These are phyloP conservation scores for Brasenia schreberi DNA, from an alignment of 164 flowering plant genomes.

Conservation along the genomic window DNA sequence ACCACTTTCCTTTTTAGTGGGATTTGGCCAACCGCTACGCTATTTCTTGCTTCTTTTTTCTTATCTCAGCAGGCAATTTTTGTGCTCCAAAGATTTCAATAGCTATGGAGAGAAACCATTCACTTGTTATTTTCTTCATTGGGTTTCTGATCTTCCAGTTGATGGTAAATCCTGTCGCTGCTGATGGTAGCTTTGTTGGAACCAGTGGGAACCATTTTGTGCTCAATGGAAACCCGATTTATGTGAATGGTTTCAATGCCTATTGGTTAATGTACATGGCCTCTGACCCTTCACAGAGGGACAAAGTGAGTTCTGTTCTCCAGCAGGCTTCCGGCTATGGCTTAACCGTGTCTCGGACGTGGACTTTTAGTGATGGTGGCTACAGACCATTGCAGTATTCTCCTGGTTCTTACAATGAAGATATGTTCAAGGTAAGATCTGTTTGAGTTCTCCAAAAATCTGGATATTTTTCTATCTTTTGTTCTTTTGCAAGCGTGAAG, in stretches of 20 bases:
- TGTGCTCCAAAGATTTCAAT: not conserved
- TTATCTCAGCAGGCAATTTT: not conserved
- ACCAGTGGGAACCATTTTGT: conserved; percentile 15
- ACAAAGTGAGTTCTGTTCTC: conserved; percentile 23
- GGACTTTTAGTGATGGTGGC: conserved; percentile 62
- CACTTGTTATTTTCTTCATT: not conserved
- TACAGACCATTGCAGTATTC: conserved; percentile 27
- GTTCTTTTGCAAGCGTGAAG: not conserved
- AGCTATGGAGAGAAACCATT: not conserved
- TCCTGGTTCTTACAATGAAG: conserved; percentile 40
- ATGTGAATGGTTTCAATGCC: conserved; percentile 18
- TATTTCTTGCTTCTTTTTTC: no score
- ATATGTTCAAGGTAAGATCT: conserved; percentile 30
- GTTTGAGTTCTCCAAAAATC: not conserved
- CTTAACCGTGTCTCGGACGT: conserved; percentile 37
- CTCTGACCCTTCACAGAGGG: conserved; percentile 22
- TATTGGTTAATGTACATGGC: conserved; percentile 39
- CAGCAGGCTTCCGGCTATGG: conserved; percentile 29
- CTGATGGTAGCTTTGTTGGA: conserved; percentile 2
- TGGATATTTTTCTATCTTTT: not conserved
- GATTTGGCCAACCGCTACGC: no score
- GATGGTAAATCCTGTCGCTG: not conserved
- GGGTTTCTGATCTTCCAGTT: conserved; percentile 1
- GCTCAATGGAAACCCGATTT: conserved; percentile 10
- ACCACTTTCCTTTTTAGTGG: no score